phyloP scores from a whole-genome alignment of 331 rosid genomes.

The Saraca asoca region DNA sequence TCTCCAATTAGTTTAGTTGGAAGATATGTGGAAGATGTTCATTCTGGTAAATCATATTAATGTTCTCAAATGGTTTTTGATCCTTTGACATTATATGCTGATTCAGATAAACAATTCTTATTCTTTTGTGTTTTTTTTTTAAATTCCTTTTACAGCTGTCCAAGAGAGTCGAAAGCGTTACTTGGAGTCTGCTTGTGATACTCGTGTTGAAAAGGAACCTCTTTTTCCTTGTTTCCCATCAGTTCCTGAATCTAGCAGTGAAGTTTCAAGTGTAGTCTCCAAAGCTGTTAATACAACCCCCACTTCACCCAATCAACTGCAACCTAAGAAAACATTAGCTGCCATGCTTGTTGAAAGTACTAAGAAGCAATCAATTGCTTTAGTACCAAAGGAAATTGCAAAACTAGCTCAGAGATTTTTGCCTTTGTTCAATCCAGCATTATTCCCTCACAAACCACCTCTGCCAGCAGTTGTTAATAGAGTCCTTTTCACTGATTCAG shows the following conservation, averaged over 20 bases:
- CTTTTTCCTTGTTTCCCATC: constrained; percentile 66
- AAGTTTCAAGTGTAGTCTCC: constrained; percentile 39
- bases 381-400: constrained; percentile 81
- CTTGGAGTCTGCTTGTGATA: constrained; percentile 54
- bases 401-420: constrained; percentile 67
- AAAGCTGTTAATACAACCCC: constrained; percentile 40
- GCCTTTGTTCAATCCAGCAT: constrained; percentile 74
- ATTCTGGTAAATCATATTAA: constrained; percentile 53
- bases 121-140: constrained; percentile 38
- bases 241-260: constrained; percentile 49
- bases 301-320: constrained; percentile 53
- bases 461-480: constrained; percentile 70
- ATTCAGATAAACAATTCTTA: constrained; percentile 37
- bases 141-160: constrained; percentile 59
- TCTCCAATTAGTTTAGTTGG: constrained; percentile 73
- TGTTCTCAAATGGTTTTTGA: constrained; percentile 30
- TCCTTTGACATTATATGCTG: constrained; percentile 36
- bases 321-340: constrained; percentile 85
- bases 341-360: constrained; percentile 86
- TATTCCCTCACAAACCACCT: constrained; percentile 91
- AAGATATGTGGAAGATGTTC: constrained; percentile 61
- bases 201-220: constrained; percentile 62
- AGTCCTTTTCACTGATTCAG: constrained; percentile 90
- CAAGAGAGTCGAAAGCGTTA: constrained; percentile 63
- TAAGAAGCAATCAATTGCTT: constrained; percentile 82